Percentiles rank a stretch among this genome's conserved stretches.
phyloP scores from a whole-genome alignment of 345 rosid genomes.

The Eucalyptus pauciflora region DNA sequence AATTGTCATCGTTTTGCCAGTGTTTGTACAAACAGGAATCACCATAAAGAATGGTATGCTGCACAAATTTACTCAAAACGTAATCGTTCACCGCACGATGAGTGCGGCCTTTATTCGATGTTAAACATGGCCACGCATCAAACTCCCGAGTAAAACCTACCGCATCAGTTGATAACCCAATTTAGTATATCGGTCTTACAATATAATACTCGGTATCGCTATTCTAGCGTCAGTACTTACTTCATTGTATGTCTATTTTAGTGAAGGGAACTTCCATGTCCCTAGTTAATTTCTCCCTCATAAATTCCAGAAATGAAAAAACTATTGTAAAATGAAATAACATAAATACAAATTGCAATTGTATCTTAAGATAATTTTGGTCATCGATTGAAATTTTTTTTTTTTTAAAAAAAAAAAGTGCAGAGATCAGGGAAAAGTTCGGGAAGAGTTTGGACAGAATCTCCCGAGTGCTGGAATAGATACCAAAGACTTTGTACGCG shows the following conservation, averaged over 20 bases:
- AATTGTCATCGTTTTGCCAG: not conserved
- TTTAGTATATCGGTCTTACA: not conserved
- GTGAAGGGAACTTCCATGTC: no score
- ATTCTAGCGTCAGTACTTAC: not conserved
- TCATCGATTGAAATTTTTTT: no score
- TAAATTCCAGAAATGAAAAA: not conserved
- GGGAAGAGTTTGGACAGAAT: no score
- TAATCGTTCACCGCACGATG: not conserved
- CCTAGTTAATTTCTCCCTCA: no score
- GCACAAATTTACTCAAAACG: not conserved
- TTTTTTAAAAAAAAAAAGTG: no score
- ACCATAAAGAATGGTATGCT: not conserved
- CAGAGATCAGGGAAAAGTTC: no score
- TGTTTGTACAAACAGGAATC: not conserved
- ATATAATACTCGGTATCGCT: not conserved
- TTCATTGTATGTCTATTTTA: no score
- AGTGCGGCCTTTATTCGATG: not conserved
- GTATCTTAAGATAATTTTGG: not conserved
- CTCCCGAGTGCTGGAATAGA: no score
- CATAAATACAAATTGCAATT: not conserved
- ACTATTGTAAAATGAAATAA: no score
- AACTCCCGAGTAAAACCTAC: not conserved
- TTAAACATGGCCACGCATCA: not conserved
- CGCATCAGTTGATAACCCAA: not conserved
- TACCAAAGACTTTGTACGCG: no score